Percentiles rank a stretch among this genome's conserved stretches.
Evolutionary conservation across 148 eudicot genomes (phyloP).

Genomic region (Chenopodium suecicum): DNA sequence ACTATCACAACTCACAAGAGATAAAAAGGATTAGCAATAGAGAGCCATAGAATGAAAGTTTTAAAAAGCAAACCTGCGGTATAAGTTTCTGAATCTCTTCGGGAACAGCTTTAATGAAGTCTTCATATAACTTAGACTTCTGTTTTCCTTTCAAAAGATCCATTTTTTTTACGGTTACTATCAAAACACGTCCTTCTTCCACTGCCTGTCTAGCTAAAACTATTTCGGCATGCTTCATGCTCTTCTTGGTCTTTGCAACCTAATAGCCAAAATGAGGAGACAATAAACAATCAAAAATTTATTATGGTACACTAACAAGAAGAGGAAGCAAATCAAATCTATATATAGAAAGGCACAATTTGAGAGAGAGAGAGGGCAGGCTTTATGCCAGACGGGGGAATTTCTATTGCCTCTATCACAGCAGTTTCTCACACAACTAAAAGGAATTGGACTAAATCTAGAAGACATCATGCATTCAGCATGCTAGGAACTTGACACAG

Average conservation of each 20-base stretch:
- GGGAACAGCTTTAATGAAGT: slow-evolving; percentile 71
- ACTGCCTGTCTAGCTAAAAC: slow-evolving; percentile 95
- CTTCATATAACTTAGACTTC: slow-evolving; percentile 51
- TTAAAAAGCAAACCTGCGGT: slow-evolving; percentile 75
- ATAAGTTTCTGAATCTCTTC: slow-evolving; percentile 83
- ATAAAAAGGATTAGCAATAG: background rate
- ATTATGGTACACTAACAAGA: background rate
- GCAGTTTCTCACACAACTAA: too few relatives aligned
- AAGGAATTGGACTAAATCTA: too few relatives aligned
- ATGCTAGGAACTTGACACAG: too few relatives aligned
- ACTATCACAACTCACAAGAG: background rate
- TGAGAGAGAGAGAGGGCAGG: background rate
- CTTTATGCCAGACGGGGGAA: too few relatives aligned
- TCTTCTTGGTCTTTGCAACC: background rate
- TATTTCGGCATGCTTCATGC: slow-evolving; percentile 81
- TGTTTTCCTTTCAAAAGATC: slow-evolving; percentile 66
- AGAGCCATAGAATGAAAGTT: background rate
- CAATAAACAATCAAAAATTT: background rate
- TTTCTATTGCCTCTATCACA: too few relatives aligned
- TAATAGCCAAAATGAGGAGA: background rate
- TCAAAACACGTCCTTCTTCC: slow-evolving; percentile 96
- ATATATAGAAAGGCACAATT: background rate
- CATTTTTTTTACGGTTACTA: slow-evolving; percentile 88
- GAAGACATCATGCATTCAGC: too few relatives aligned
- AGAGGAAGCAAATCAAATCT: background rate